Base-by-base conservation (phyloP, 139 green algal genomes). In the Chlorella vulgaris region DNA sequence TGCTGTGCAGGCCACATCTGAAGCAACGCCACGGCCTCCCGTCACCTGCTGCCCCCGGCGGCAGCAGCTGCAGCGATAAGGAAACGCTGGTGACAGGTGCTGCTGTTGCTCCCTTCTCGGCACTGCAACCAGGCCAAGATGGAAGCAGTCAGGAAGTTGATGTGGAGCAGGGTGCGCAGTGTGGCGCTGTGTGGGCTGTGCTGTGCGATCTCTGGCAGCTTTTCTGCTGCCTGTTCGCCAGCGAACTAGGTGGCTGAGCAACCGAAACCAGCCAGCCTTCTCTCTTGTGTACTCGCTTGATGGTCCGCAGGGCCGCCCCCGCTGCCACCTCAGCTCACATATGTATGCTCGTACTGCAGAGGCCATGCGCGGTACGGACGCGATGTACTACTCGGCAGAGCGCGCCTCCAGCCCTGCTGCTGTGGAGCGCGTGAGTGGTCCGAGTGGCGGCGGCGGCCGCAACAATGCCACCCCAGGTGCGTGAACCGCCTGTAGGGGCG, bases 321-420 rank as follows among this genome's bases (percentile, higher is more conserved):
- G n/a, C n/a, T n/a, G n/a, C n/a, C n/a, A n/a, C n/a, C n/a, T n/a
- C n/a, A n/a, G n/a, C n/a, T n/a, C n/a, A n/a, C n/a, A n/a, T n/a
- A n/a, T n/a, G n/a, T n/a, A n/a, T n/a, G n/a, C n/a, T n/a, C n/a
- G n/a, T 40, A 10, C 67, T 61, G 50, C 71, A 78, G 71, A 76
- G 3, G 69, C 43, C 29, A 65, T 69, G 62, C 62, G 62, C 7
- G 62, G 31, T 18, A 7, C 31, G 29, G 62, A 69, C 18, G 62
- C 62, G 31, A 29, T 78, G 50, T 78, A 78, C 71, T 78, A 78
- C 35, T 47, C 71, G 1, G 22, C 42, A 6, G 69, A 76, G 38
- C 38, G 55, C n/a, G 67, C 67, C 39, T 28, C 42, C 43, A 60
- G 36, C 26, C 68, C 68, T 4, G 69, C 42, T 0, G 69, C 62